Evolutionary conservation across 495 filamentous ascomycete genomes (phyloP).

Genomic region (Penicillium daleae): DNA sequence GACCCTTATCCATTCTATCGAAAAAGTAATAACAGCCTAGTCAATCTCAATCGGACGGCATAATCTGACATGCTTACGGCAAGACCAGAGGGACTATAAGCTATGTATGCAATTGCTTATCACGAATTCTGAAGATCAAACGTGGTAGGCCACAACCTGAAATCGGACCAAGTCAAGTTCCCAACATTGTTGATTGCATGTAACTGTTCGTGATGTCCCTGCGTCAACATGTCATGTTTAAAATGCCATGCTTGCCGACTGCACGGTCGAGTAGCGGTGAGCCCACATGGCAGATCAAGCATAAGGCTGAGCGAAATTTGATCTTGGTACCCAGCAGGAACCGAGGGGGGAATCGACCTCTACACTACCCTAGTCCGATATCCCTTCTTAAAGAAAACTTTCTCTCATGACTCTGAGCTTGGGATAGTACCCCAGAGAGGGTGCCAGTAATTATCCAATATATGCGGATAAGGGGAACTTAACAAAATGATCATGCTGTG

Average conservation of each 20-base stretch:
- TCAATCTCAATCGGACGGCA: too few species aligned
- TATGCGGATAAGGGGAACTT: background rate
- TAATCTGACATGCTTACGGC: too few species aligned
- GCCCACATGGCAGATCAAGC: background rate
- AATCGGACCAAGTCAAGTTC: background rate
- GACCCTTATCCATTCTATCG: too few species aligned
- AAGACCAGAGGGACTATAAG: too few species aligned
- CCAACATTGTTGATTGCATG: background rate
- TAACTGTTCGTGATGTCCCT: background rate
- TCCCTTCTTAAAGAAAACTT: too few species aligned
- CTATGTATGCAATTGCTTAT: too few species aligned
- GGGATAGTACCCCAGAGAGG: background rate
- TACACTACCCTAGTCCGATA: too few species aligned
- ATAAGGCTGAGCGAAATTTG: background rate
- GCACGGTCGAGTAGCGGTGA: background rate
- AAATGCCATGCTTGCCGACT: background rate
- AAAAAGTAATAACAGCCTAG: too few species aligned
- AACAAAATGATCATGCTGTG: background rate
- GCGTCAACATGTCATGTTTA: background rate
- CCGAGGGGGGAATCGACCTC: too few species aligned
- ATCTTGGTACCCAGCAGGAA: too few species aligned
- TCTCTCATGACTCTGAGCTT: too few species aligned
- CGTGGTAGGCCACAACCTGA: background rate
- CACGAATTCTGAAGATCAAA: background rate
- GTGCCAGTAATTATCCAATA: background rate